Percentiles rank a stretch among this genome's conserved stretches.
These are phyloP conservation scores for Candida albicans DNA, from an alignment of 1,139 yeast species.

Conservation along the genomic window DNA sequence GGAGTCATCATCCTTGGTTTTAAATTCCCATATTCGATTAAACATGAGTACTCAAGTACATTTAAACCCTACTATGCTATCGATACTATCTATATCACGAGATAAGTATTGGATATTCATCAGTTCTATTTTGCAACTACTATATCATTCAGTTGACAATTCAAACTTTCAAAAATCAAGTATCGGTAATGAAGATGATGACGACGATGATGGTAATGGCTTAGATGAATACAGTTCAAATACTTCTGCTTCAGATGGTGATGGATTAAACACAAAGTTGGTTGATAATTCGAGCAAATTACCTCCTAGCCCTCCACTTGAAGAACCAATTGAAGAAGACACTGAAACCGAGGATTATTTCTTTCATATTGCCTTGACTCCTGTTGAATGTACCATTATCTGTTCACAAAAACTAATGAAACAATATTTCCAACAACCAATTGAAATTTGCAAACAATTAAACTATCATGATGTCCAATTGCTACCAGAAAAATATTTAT, in stretches of 20 bases:
- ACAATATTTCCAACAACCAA: slow-evolving; percentile 37
- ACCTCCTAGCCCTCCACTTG: slow-evolving; percentile 4
- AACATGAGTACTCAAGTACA: slow-evolving; percentile 41
- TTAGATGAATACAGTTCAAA: slow-evolving; percentile 17
- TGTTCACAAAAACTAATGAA: slow-evolving; percentile 41
- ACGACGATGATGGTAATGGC: slow-evolving; percentile 14
- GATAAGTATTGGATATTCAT: slow-evolving; percentile 52
- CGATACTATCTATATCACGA: slow-evolving; percentile 51
- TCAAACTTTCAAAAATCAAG: slow-evolving; percentile 9
- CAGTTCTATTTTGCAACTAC: slow-evolving; percentile 43
- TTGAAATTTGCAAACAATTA: slow-evolving; percentile 28
- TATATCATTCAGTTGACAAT: slow-evolving; percentile 25
- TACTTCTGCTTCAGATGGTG: slow-evolving; percentile 15
- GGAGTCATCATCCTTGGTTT: not conserved
- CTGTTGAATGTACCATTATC: slow-evolving; percentile 56
- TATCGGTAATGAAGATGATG: slow-evolving; percentile 18
- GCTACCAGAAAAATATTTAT: slow-evolving; percentile 49
- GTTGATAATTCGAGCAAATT: slow-evolving; percentile 27
- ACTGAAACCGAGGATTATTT: slow-evolving; percentile 33
- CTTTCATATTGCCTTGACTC: slow-evolving; percentile 58
- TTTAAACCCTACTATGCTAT: slow-evolving; percentile 43
- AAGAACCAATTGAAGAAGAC: slow-evolving; percentile 15
- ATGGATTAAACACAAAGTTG: slow-evolving; percentile 12
- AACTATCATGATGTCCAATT: slow-evolving; percentile 39
- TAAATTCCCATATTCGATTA: not conserved